These are phyloP conservation scores for Colletotrichum lini DNA, from an alignment of 2,329 filamentous ascomycete genomes.

Conservation along the genomic window DNA sequence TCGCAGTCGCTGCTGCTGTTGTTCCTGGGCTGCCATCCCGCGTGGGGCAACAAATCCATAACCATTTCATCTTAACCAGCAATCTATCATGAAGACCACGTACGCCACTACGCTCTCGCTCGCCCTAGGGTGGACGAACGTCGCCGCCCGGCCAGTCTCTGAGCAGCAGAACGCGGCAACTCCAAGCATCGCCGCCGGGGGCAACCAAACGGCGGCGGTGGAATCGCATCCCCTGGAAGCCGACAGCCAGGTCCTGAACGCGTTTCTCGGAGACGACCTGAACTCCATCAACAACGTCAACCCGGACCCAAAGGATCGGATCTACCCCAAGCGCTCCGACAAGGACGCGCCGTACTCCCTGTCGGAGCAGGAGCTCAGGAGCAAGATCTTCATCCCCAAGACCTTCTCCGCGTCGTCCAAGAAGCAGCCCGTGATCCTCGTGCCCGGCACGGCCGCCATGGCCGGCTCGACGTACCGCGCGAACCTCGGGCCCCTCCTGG, in stretches of 20 bases:
- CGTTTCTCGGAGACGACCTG: background rate
- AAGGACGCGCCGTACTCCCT: constrained; percentile 65
- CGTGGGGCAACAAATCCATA: background rate
- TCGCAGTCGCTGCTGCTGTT: background rate
- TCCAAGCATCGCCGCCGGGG: background rate
- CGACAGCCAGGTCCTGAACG: background rate
- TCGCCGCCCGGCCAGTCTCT: background rate
- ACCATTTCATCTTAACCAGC: background rate
- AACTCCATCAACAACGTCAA: constrained; percentile 25
- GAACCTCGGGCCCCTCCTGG: constrained; percentile 65
- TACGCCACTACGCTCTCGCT: background rate
- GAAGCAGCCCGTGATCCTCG: constrained; percentile 64
- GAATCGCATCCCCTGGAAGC: background rate
- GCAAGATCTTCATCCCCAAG: constrained; percentile 65
- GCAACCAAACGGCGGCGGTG: background rate
- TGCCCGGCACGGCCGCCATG: constrained; percentile 61
- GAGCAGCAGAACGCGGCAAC: background rate
- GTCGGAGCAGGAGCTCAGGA: constrained; percentile 60
- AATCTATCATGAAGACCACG: constrained; percentile 13
- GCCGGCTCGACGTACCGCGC: constrained; percentile 58
- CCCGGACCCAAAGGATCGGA: constrained; percentile 14
- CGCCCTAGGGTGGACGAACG: background rate
- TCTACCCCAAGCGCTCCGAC: constrained; percentile 55
- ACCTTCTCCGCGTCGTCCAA: constrained; percentile 60
- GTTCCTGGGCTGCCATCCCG: background rate